Conservation (phyloP, 2,329 filamentous ascomycete species). For the Chlorencoelia australis region DNA sequence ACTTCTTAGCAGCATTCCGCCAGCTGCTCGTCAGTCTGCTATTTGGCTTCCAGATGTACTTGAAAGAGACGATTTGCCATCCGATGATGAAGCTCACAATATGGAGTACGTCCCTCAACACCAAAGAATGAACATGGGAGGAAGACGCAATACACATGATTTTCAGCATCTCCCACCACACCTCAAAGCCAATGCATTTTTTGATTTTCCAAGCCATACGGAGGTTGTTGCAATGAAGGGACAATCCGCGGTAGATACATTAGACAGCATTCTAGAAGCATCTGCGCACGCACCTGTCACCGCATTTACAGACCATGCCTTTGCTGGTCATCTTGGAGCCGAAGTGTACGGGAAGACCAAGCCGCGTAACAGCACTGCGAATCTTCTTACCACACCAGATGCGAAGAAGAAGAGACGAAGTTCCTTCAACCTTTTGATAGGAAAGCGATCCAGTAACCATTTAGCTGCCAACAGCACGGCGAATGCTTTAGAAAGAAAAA, state of each 20-base stretch:
- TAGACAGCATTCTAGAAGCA: conserved; percentile 87
- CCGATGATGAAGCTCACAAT: conserved; percentile 18
- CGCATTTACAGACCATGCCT: conserved; percentile 84
- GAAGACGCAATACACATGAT: conserved; percentile 24
- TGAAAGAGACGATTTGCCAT: conserved; percentile 17
- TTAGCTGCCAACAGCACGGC: conserved; percentile 14
- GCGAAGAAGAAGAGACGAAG: conserved; percentile 34
- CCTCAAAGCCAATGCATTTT: conserved; percentile 82
- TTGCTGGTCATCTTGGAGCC: conserved; percentile 62
- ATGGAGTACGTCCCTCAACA: conserved; percentile 27
- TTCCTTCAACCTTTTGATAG: conserved; percentile 38
- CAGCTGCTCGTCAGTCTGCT: conserved; percentile 32
- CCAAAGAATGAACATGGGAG: conserved; percentile 25
- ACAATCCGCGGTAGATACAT: conserved; percentile 76
- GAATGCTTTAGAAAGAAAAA: conserved; percentile 12
- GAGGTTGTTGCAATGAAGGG: conserved; percentile 51
- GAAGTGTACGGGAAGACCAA: conserved; percentile 61
- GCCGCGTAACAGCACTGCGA: conserved; percentile 39
- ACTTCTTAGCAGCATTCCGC: conserved; percentile 53
- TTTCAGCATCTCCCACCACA: conserved; percentile 63
- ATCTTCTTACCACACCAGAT: conserved; percentile 23
- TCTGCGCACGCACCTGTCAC: conserved; percentile 79
- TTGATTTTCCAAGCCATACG: conserved; percentile 55
- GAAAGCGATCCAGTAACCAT: conserved; percentile 18
- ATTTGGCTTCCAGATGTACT: conserved; percentile 27